Evolutionary conservation across 495 filamentous ascomycete species (phyloP), one percentile per base, ranked within the genome.

Genomic region (Penicillium odoratum): DNA sequence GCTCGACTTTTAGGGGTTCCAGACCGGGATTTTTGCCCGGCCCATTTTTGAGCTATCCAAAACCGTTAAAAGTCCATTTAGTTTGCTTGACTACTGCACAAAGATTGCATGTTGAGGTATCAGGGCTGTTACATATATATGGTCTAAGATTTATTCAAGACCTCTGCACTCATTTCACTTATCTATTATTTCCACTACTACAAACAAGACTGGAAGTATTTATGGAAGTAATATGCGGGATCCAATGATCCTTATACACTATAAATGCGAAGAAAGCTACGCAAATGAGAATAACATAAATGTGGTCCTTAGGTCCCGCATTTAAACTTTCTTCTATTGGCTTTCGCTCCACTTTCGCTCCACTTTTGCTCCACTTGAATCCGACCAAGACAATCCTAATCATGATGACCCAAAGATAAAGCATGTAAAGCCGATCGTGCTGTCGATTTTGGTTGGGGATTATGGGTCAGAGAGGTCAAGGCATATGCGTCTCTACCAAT

Each of bases 401-500:
- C 33, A 11, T 36, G 3, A 8, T 11, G 9, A 9, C 33, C 33
- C 33, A 36, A 36, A 36, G 13, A 36, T 3, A 9, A 13, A 11
- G 9, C 31, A 9, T 10, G 33, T 9, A 36, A 36, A 9, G 3
- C 9, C 33, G 33, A 36, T 40, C 15, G 6, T 40, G 13, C 13
- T 26, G 43, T 18, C 43, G 11, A 25, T 40, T 16, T 40, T 5
- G 2, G 6, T 40, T 40, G 13, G 13, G 1, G 6, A 3, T 16
- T 15, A 4, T 5, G 10, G 10, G 11, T 10, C 11, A 48, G 7
- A 25, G 8, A 13, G 40, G 36, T 53, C 38, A 53, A 5, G 28
- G 51, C 4, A 29, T 21, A 5, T 21, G 18, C 21, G 51, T 53
- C 30, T 53, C 51, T 11, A 11, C 28, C 31, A 64, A 26, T 34